phyloP scores from a whole-genome alignment of 1,139 yeast genomes.

The Saccharomyces pastorianus region DNA sequence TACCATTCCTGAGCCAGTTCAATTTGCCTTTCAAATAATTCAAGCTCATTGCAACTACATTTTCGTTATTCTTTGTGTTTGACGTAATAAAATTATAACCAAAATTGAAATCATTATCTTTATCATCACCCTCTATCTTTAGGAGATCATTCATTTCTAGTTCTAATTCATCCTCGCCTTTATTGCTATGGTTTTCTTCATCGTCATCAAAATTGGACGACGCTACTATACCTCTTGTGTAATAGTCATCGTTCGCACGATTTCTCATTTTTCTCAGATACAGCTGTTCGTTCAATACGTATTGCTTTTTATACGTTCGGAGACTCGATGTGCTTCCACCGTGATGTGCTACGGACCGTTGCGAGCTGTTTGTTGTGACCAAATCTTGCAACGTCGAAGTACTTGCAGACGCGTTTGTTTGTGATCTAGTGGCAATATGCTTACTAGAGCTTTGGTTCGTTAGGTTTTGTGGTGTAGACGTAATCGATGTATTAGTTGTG shows the following conservation, averaged over 20 bases:
- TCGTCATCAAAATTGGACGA: conserved; percentile 20
- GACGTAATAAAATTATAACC: conserved; percentile 21
- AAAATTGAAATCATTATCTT: conserved; percentile 17
- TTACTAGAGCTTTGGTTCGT: conserved; percentile 1
- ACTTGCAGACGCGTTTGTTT: conserved; percentile 16
- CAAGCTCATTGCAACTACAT: conserved; percentile 23
- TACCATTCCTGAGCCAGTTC: conserved; percentile 24
- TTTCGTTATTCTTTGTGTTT: conserved; percentile 15
- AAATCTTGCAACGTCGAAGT: conserved; percentile 9
- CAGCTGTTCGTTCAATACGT: conserved; percentile 53
- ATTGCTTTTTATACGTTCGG: conserved; percentile 27
- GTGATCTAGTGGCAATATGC: neutral
- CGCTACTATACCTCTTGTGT: conserved; percentile 49
- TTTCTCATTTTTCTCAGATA: conserved; percentile 59
- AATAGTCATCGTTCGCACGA: conserved; percentile 60
- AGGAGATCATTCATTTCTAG: conserved; percentile 27
- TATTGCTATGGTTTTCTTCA: conserved; percentile 16
- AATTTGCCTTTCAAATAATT: conserved; percentile 21
- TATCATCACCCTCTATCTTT: conserved; percentile 15
- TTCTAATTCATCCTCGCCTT: conserved; percentile 20
- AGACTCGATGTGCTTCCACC: conserved; percentile 11
- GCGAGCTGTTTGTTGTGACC: neutral
- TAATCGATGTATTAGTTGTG: conserved; percentile 17
- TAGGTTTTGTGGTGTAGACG: conserved; percentile 11
- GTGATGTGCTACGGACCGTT: neutral